Base-by-base conservation (phyloP, 306 rosid genomes). In the Lathyrus aphaca region DNA sequence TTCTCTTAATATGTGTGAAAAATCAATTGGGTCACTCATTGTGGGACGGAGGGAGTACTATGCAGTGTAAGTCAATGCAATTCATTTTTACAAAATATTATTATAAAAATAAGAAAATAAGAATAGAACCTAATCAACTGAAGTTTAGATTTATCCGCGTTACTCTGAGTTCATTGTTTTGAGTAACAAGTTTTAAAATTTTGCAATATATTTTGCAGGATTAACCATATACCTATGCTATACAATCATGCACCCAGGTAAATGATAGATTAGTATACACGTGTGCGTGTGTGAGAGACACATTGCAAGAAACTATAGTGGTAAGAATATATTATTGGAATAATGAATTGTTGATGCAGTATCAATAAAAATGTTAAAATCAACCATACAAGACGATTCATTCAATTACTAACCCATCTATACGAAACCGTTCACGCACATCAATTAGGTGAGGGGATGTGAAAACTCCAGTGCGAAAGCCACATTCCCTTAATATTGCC, bases 391-490 rank as follows among this genome's bases (percentile, higher is more conserved):
- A 61, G 16, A 65, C 32, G 55, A 30, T 43, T 25, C 37, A 63
- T 25, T 61, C 51, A 49, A 82, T 67, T 73, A 81, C 89, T 77
- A 49, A 88, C 95, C 91, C 95, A 67, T 88, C 79, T 78, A 88
- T 43, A 32, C 91, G 90, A 79, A 88, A 77, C 68, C 95, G 80
- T 75, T 88, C 95, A 23, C 89, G 82, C 68, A 88, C 87, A 7
- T 88, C 95, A 38, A 88, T 86, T 59, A 83, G 76, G 73, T 83
- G 86, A 83, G 90, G 89, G 38, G 93, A 89, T 43, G 83, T 89
- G 85, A 89, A 86, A 64, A 89, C 85, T 72, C 92, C 96, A 5
- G 96, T 86, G 61, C 73, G 92, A 66, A 89, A 65, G 56, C 92
- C 96, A 64, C 88, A 86, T 69, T 89, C 92, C 51, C 86, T 76